Percentiles rank a stretch among this genome's conserved stretches.
phyloP scores from a whole-genome alignment of 163 green algal genomes.

The Scenedesmus sp. region DNA sequence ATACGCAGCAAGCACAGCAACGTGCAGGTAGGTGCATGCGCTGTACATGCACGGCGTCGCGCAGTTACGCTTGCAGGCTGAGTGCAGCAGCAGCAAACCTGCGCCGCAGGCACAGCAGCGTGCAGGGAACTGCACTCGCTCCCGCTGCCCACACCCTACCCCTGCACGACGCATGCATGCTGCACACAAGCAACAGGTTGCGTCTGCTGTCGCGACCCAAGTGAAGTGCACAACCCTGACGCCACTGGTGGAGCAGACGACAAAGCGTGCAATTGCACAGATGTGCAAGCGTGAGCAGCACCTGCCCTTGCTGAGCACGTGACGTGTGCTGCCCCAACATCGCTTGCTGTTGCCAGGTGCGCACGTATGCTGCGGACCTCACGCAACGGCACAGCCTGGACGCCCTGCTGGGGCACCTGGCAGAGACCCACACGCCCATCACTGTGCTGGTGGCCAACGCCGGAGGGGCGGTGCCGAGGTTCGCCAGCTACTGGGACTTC shows the following conservation, averaged over 20 bases:
- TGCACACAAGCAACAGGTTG: no score
- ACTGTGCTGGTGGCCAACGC: conserved; percentile 25
- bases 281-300: no score
- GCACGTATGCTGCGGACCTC: background rate
- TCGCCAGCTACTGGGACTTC: conserved; percentile 1
- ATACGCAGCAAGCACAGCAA: background rate
- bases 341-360: background rate
- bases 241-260: no score
- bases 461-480: background rate
- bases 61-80: no score
- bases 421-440: background rate
- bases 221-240: no score
- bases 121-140: no score
- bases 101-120: background rate
- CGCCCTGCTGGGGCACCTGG: conserved; percentile 3
- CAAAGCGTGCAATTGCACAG: no score
- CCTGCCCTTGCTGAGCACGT: no score
- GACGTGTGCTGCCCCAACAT: background rate
- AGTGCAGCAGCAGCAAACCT: background rate
- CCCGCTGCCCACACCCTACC: no score
- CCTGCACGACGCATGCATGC: no score
- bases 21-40: background rate
- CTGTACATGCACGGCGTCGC: no score
- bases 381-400: background rate
- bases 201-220: no score